Conservation (phyloP, 306 rosid species). For the Vigna angularis region DNA sequence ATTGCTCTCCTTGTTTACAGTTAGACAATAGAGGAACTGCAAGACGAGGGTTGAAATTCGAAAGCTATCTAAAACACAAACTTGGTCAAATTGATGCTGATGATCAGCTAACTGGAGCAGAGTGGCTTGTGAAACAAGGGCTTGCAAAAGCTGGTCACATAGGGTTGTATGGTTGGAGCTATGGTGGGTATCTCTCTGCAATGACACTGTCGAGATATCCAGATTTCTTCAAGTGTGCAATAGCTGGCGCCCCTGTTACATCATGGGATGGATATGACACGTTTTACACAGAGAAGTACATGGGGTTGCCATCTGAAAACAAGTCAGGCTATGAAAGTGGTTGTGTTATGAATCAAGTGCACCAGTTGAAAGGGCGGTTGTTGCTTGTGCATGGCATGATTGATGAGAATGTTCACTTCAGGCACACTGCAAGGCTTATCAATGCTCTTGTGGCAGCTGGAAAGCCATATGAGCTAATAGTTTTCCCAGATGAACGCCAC, state of each 20-base stretch:
- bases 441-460: constrained; percentile 85
- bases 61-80: constrained; percentile 67
- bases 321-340: constrained; percentile 57
- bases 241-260: constrained; percentile 91
- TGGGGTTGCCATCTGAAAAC: constrained; percentile 83
- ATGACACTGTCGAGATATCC: constrained; percentile 80
- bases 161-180: constrained; percentile 98
- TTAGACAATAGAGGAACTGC: constrained; percentile 94
- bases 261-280: constrained; percentile 98
- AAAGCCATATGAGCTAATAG: constrained; percentile 78
- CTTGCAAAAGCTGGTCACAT: constrained; percentile 77
- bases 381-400: constrained; percentile 96
- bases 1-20: constrained; percentile 55
- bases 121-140: constrained; percentile 85
- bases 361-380: constrained; percentile 73
- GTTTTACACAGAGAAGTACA: constrained; percentile 93
- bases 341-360: constrained; percentile 80
- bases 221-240: constrained; percentile 73
- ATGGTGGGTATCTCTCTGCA: constrained; percentile 94
- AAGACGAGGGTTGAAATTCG: constrained; percentile 88
- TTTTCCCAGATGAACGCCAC: constrained; percentile 96
- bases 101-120: constrained; percentile 88
- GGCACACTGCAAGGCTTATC: constrained; percentile 97
- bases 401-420: constrained; percentile 93
- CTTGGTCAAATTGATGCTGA: constrained; percentile 82